phyloP scores from a whole-genome alignment of 192 early-diverging fungal species.

The Coemansia sp. region DNA sequence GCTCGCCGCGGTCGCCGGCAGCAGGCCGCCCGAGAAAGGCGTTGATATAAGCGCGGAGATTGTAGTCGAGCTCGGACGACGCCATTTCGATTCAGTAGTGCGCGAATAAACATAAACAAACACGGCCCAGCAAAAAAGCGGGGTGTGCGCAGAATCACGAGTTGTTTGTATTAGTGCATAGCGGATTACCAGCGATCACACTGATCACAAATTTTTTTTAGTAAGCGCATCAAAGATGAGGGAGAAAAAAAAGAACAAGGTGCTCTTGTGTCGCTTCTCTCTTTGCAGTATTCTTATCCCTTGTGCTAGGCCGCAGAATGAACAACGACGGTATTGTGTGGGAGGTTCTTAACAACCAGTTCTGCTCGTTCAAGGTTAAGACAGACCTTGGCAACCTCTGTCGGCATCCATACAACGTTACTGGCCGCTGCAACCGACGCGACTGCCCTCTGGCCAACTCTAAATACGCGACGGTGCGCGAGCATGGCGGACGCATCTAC shows the following conservation, averaged over 20 bases:
- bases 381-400: conserved; percentile 88
- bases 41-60: conserved; percentile 39
- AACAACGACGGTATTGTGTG: conserved; percentile 84
- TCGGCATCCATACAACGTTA: conserved; percentile 94
- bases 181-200: not conserved
- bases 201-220: conserved; percentile 9
- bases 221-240: not conserved
- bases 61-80: conserved; percentile 26
- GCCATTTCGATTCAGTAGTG: not conserved
- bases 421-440: conserved; percentile 91
- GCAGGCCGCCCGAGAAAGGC: conserved; percentile 31
- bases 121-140: conserved; percentile 1
- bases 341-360: conserved; percentile 94
- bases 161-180: not conserved
- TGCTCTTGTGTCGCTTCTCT: not conserved
- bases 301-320: conserved; percentile 14
- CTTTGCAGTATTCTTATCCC: not conserved
- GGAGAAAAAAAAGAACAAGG: conserved; percentile 18
- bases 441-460: conserved; percentile 95
- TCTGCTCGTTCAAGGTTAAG: conserved; percentile 99
- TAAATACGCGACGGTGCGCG: conserved; percentile 92
- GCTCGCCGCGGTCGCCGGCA: conserved; percentile 12
- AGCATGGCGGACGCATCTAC: conserved; percentile 76
- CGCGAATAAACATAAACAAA: conserved; percentile 6
- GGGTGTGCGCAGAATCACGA: not conserved